Evolutionary conservation across 2,329 filamentous ascomycete species (phyloP), one percentile per base, ranked within the genome.

Genomic region (Monosporascus sp.): DNA sequence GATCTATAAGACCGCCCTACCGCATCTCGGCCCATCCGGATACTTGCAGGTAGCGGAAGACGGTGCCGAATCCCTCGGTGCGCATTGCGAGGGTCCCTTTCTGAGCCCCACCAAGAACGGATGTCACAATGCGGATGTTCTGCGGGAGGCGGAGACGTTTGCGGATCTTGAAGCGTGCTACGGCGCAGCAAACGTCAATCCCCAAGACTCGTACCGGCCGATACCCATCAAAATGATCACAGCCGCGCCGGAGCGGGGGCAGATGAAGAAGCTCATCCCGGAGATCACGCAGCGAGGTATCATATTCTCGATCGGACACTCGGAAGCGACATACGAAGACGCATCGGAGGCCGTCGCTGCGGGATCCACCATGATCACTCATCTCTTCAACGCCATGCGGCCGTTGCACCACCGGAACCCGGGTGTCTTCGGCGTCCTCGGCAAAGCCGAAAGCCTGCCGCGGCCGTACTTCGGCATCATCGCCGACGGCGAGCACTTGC

Each of bases 321-420:
- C 90, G 0, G 89, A 95, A 68, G 88, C 91, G 16, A 90, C 88
- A 0, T 96, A 93, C 67, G 89, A 95, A 70, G 80, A 93, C 66
- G 90, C 89, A 1, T 84, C 86, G 4, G 72, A 75, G 5, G 88
- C 89, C 20, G 81, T 94, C 3, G 76, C 75, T n/a, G 79, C 84
- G 7, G 91, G 91, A 50, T 89, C 89, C 2, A 88, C 82, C 48
- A 96, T 95, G 89, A 88, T 96, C 60, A 96, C 91, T 0, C 91
- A 96, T 65, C 78, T 96, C 1, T 96, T 96, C 81, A 96, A 96
- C 68, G 91, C 91, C 26, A 96, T 96, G 91, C 81, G 86, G 1
- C 91, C 91, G 16, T 82, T 96, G 49, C 89, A 94, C 69, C 91
- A 97, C 76, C 87, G 92, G 54, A 91, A 96, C 70, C 91, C 92